Conservation (phyloP, 164 flowering plant genomes). For the Protea cynaroides region DNA sequence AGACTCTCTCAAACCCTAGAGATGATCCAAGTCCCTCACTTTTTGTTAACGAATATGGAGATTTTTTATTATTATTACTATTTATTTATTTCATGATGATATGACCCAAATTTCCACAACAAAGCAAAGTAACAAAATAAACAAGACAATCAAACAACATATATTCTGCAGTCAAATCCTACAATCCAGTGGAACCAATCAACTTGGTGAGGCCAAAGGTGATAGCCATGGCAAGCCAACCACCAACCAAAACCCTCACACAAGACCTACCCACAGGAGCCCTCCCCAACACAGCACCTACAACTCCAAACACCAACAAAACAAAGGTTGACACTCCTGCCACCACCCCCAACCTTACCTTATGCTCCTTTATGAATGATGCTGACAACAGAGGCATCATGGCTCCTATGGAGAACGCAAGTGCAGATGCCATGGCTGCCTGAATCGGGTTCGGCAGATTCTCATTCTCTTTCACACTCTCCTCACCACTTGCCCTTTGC, state of each 20-base stretch:
- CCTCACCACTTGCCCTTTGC: neutral
- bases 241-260: slow-evolving; percentile 24
- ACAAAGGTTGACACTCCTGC: slow-evolving; percentile 10
- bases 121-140: too few species aligned
- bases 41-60: too few species aligned
- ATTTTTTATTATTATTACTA: too few species aligned
- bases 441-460: slow-evolving; percentile 18
- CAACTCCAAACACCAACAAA: slow-evolving; percentile 18
- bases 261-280: slow-evolving; percentile 17
- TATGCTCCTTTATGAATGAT: slow-evolving; percentile 12
- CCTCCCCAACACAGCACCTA: slow-evolving; percentile 20
- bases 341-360: slow-evolving; percentile 22
- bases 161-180: neutral
- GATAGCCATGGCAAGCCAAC: slow-evolving; percentile 26
- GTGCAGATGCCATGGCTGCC: slow-evolving; percentile 23
- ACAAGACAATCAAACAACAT: too few species aligned
- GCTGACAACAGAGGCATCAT: slow-evolving; percentile 15
- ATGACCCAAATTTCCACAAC: too few species aligned
- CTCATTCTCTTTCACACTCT: neutral
- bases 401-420: slow-evolving; percentile 20
- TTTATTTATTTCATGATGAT: too few species aligned
- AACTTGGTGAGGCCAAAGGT: slow-evolving; percentile 26
- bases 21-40: too few species aligned
- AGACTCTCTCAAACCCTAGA: too few species aligned
- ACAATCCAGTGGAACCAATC: slow-evolving; percentile 15